phyloP scores from a whole-genome alignment of 805 yeast genomes.

The Suhomyces pyralidae region DNA sequence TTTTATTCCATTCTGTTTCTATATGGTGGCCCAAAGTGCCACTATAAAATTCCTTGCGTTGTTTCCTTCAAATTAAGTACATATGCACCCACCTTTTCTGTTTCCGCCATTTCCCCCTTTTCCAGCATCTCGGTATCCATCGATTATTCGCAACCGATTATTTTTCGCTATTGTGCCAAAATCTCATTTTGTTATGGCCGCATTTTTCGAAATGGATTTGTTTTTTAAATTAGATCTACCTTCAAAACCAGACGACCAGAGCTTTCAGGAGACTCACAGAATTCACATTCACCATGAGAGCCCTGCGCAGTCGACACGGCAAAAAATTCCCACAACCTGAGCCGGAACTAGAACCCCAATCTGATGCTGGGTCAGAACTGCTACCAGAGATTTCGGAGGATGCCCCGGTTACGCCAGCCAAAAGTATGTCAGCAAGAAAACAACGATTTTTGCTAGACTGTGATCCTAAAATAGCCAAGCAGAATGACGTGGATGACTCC shows the following conservation, averaged over 20 bases:
- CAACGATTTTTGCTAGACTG: constrained; percentile 46
- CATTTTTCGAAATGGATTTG: background rate
- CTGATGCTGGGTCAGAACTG: background rate
- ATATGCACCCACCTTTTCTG: background rate
- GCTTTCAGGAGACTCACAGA: background rate
- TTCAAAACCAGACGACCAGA: background rate
- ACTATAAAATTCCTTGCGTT: background rate
- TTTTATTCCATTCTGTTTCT: background rate
- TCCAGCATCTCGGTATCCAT: background rate
- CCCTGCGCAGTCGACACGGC: background rate
- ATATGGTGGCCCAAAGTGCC: background rate
- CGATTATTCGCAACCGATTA: background rate
- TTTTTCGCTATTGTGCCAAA: background rate
- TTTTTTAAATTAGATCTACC: background rate
- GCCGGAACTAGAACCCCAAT: background rate
- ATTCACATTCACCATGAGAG: background rate
- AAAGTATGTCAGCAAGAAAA: constrained; percentile 31
- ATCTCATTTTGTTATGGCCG: background rate
- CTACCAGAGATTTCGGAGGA: background rate
- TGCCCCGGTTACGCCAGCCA: background rate
- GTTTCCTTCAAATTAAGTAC: background rate
- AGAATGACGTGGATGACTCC: constrained; percentile 56
- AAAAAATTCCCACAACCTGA: background rate
- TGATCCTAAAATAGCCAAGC: constrained; percentile 58
- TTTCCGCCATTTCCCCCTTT: background rate